Percentiles rank a stretch among this genome's conserved stretches.
Conservation (phyloP, 257 asterid species). For the Thymus quinquecostatus region DNA sequence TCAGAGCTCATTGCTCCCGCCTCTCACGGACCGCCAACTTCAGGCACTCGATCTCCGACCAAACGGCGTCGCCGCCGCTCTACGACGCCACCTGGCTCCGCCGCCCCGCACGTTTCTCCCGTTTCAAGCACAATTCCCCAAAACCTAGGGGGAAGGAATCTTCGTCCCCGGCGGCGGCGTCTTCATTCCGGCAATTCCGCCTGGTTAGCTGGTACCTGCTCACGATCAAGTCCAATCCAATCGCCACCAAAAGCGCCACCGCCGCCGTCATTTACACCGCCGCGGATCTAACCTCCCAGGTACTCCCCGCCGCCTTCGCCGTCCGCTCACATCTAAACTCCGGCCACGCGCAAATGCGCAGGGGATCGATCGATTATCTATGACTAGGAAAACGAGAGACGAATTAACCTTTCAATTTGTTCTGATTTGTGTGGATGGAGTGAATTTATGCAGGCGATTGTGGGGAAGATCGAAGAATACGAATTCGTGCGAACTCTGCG, state of each 20-base stretch:
- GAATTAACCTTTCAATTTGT: background rate
- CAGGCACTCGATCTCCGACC: slow-evolving; percentile 30
- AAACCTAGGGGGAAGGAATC: slow-evolving; percentile 35
- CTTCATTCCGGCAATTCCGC: slow-evolving; percentile 45
- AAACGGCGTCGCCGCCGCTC: slow-evolving; percentile 22
- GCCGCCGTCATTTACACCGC: slow-evolving; percentile 74
- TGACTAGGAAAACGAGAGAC: too few species aligned
- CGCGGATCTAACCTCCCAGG: slow-evolving; percentile 93
- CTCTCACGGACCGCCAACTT: slow-evolving; percentile 11
- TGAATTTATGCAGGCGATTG: slow-evolving; percentile 40
- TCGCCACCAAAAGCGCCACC: slow-evolving; percentile 79
- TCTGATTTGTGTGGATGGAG: background rate
- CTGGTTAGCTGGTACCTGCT: slow-evolving; percentile 70
- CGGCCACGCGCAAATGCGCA: background rate
- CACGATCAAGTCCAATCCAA: slow-evolving; percentile 62
- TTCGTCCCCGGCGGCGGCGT: slow-evolving; percentile 27
- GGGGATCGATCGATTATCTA: too few species aligned
- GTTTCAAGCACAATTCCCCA: slow-evolving; percentile 38
- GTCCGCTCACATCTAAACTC: background rate
- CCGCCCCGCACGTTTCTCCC: slow-evolving; percentile 42
- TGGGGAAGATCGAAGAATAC: slow-evolving; percentile 44
- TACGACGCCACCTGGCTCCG: slow-evolving; percentile 33
- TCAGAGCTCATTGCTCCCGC: slow-evolving; percentile 15
- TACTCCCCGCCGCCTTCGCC: background rate
- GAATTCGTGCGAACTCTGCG: slow-evolving; percentile 54